A percentile compares a stretch with the other conserved stretches of the same genome.
These are phyloP conservation scores for Discostella pseudostelligera DNA, from an alignment of 108 stramenopile species.

Conservation along the genomic window DNA sequence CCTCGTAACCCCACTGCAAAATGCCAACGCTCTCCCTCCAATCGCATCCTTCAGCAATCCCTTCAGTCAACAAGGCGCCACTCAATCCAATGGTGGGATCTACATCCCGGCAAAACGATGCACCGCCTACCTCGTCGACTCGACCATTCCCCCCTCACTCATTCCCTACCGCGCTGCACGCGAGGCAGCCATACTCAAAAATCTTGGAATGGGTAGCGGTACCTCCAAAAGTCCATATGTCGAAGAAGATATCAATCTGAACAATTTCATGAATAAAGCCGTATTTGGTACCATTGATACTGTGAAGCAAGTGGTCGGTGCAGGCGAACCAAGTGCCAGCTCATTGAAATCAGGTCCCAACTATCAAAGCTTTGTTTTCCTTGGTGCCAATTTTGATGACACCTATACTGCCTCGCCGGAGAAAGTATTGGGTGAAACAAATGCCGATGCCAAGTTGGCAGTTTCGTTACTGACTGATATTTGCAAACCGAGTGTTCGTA, in stretches of 20 bases:
- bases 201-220: slow-evolving; percentile 67
- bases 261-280: slow-evolving; percentile 80
- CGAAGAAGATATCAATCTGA: slow-evolving; percentile 68
- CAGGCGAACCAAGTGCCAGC: not conserved
- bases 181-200: slow-evolving; percentile 55
- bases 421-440: slow-evolving; percentile 2
- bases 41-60: slow-evolving; percentile 65
- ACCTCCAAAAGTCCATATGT: slow-evolving; percentile 62
- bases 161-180: slow-evolving; percentile 54
- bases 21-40: slow-evolving; percentile 46
- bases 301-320: slow-evolving; percentile 18
- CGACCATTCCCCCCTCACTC: slow-evolving; percentile 78
- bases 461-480: slow-evolving; percentile 48
- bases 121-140: slow-evolving; percentile 77
- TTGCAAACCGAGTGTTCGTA: slow-evolving; percentile 34
- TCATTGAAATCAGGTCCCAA: slow-evolving; percentile 2
- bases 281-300: slow-evolving; percentile 70
- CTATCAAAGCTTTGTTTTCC: slow-evolving; percentile 57
- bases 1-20: not conserved
- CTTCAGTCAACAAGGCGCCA: slow-evolving; percentile 53
- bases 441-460: slow-evolving; percentile 56
- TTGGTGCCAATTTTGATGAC: slow-evolving; percentile 53
- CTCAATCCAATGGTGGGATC: slow-evolving; percentile 88
- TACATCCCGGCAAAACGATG: slow-evolving; percentile 70
- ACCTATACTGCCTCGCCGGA: slow-evolving; percentile 22